Base-by-base conservation (phyloP, 164 flowering plant genomes). In the Chimonanthus praecox region DNA sequence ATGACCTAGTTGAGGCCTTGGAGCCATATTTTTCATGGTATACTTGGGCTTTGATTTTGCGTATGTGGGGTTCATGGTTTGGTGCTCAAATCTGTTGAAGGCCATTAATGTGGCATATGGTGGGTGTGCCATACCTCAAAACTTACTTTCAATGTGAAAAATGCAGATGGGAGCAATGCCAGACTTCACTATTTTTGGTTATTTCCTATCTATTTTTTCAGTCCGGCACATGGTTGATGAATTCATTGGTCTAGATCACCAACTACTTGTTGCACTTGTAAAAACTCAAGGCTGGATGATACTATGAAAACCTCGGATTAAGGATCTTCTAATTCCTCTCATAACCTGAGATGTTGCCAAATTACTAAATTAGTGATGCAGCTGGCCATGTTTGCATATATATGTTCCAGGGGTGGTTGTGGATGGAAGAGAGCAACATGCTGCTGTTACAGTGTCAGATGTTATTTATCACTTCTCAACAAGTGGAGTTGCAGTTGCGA, bases 401-500 rank as follows among this genome's bases (percentile, higher is more conserved):
- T 45, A 66, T 72, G 44, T 72, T 61, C 47, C 58, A 62, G 74
- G 67, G 51, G 18, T 49, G 13, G 67, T 2, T 15, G 58, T 51
- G 54, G 79, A 47, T 2, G 73, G 72, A 33, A 74, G 75, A 78
- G 76, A 71, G 70, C 73, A 63, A 54, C 83, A 69, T 58, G 81
- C 85, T 84, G 76, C 77, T 15, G 71, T 79, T 10, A 81, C 91
- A 2, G 64, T 83, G 9, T 83, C 97, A 0, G 71, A 81, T 68
- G 80, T 79, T 43, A 66, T 74, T 47, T 82, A 78, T 75, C 98
- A 92, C 74, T 91, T 94, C 48, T 92, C 88, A 33, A 88, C 97
- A 0, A 94, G 97, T 80, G 97, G 95, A 50, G 72, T 84, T 44
- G 82, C 97, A 43, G 97, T 94, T 77, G 94, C 95, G 7, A 77